Evolutionary conservation across 768 basidiomycete species (phyloP).

Genomic region (Tulasnella calospora): DNA sequence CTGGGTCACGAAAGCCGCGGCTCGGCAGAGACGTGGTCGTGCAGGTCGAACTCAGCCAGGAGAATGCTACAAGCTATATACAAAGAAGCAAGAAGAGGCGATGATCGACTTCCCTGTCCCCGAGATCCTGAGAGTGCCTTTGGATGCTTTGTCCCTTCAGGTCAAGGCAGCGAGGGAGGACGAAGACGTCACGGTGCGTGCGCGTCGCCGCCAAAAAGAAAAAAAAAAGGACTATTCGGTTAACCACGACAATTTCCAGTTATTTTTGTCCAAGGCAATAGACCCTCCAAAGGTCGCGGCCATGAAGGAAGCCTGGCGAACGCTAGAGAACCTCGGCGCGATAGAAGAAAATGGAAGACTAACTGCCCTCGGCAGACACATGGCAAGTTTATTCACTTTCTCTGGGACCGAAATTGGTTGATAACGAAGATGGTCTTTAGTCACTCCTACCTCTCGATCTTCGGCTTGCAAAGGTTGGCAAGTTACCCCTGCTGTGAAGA

Average conservation of each 20-base stretch:
- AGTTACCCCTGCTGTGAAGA: not conserved
- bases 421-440: conserved; percentile 40
- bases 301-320: conserved; percentile 70
- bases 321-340: conserved; percentile 73
- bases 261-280: conserved; percentile 67
- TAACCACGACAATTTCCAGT: conserved; percentile 37
- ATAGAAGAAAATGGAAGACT: conserved; percentile 57
- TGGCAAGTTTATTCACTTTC: conserved; percentile 43
- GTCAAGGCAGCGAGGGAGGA: conserved; percentile 75
- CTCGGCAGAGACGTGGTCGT: conserved; percentile 78
- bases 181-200: conserved; percentile 65
- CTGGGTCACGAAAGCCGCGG: conserved; percentile 74
- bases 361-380: conserved; percentile 78
- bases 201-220: conserved; percentile 7
- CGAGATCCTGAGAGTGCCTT: conserved; percentile 80
- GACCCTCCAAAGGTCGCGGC: conserved; percentile 74
- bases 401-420: not conserved
- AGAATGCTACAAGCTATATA: conserved; percentile 84
- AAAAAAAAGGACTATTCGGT: not conserved
- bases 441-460: conserved; percentile 83
- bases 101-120: conserved; percentile 74
- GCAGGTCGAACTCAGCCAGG: conserved; percentile 83
- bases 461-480: conserved; percentile 69
- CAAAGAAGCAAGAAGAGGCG: conserved; percentile 59
- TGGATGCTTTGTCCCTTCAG: conserved; percentile 75